Conservation (phyloP, 2,329 filamentous ascomycete species). For the Cladophialophora bantiana region DNA sequence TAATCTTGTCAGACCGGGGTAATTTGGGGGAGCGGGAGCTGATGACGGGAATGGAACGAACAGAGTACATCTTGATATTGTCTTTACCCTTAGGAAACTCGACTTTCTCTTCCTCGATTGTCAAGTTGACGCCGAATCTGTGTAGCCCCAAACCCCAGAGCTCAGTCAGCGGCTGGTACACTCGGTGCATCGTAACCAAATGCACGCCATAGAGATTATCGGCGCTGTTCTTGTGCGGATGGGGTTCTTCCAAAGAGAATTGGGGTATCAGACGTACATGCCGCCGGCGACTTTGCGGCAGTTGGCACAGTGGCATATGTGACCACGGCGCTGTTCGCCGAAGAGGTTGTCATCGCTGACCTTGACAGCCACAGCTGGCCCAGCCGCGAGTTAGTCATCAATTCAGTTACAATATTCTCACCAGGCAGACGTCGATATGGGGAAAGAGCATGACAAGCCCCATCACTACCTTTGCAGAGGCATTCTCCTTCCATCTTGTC, state of each 20-base stretch:
- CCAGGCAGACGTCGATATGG: neutral
- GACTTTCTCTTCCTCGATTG: conserved; percentile 51
- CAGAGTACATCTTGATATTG: conserved; percentile 53
- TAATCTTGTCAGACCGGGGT: neutral
- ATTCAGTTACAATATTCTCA: neutral
- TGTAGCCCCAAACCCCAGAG: conserved; percentile 36
- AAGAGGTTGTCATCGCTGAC: conserved; percentile 59
- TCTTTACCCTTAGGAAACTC: conserved; percentile 54
- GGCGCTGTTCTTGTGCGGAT: no score
- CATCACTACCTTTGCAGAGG: conserved; percentile 34
- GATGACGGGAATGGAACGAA: conserved; percentile 9
- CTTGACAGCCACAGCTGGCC: conserved; percentile 53
- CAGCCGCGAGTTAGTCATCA: neutral
- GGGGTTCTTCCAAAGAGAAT: neutral
- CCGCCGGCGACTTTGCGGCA: conserved; percentile 59
- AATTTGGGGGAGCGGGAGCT: neutral
- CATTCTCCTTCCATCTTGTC: conserved; percentile 37
- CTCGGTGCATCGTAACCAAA: neutral
- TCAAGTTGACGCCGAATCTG: conserved; percentile 41
- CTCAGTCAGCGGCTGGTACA: neutral
- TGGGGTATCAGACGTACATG: conserved; percentile 18
- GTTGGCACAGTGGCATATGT: conserved; percentile 60
- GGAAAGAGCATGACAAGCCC: neutral
- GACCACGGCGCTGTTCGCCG: conserved; percentile 50
- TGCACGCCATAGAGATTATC: neutral